Evolutionary conservation across 73 alveolate genomes (phyloP), one percentile per base, ranked within the genome.

Genomic region (Paramecium tetraurelia): DNA sequence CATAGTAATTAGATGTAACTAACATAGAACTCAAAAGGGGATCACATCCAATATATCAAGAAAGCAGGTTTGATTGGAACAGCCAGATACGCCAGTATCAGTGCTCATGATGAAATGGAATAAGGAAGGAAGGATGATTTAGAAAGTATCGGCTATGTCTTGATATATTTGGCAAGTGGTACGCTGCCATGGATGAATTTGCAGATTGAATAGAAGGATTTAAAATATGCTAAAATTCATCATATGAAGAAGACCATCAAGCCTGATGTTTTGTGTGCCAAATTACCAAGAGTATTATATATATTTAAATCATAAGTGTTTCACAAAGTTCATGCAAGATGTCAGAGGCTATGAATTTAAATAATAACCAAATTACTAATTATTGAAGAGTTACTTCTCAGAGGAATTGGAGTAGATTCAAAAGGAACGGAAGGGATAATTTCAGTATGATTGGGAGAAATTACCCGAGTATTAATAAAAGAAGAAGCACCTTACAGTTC

Each of bases 81-180:
- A 2, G 97, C 97, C 14, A 92, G 98, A 33, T 96, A 95, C 93
- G 97, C 97, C 14, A 89, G 96, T 16, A 22, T 92, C 0, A 93
- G 87, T 85, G 92, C 98, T 16, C 96, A 93, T 75, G 58, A 84
- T 3, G 98, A 97, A 24, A 50, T 57, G 46, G 98, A 96, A 57
- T 92, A 95, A 86, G 84, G 96, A 14, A 80, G 98, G 92, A 93
- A 97, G 40, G 98, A 96, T 87, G 98, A 96, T 77, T 75, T 96
- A 63, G 98, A 96, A 80, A 89, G 96, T 40, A 86, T 96, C 21
- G 97, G 96, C 0, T 92, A 88, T 86, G 96, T 96, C 36, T 92
- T 96, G 33, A 63, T 96, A 14, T 96, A 96, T 77, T 88, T 94
- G 44, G 75, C 94, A 16, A 94, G 84, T 46, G 97, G 97, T 1